Percentiles rank a stretch among this genome's conserved stretches.
Evolutionary conservation across 345 rosid species (phyloP).

Genomic region (Arabis alpina): DNA sequence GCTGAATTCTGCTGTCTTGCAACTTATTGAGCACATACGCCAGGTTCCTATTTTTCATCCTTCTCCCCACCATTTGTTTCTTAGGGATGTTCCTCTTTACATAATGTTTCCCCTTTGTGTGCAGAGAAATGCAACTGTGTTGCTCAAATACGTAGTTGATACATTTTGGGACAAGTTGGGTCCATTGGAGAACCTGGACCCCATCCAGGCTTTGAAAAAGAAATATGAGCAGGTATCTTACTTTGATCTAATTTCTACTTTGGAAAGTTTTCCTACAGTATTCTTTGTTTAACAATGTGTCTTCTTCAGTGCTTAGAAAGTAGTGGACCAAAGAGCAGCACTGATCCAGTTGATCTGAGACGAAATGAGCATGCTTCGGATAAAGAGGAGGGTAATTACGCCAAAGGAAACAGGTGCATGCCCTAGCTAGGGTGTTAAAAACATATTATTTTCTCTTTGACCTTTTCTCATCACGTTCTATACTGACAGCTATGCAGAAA

Average conservation of each 20-base stretch:
- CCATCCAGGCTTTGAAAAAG: slow-evolving; percentile 64
- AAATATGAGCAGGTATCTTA: slow-evolving; percentile 75
- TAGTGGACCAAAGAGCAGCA: slow-evolving; percentile 50
- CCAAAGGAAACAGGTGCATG: slow-evolving; percentile 9
- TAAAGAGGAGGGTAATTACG: background rate
- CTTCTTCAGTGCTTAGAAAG: slow-evolving; percentile 71
- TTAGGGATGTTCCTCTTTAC: slow-evolving; percentile 31
- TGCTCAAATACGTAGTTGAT: slow-evolving; percentile 69
- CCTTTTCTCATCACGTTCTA: slow-evolving; percentile 3
- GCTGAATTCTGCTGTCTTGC: slow-evolving; percentile 75
- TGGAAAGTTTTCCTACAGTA: slow-evolving; percentile 16
- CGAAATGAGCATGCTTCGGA: slow-evolving; percentile 71
- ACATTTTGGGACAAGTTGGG: slow-evolving; percentile 82
- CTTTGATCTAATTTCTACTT: slow-evolving; percentile 10
- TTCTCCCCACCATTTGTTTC: slow-evolving; percentile 23
- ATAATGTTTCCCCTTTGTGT: slow-evolving; percentile 31
- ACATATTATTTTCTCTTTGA: background rate
- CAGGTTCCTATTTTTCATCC: slow-evolving; percentile 56
- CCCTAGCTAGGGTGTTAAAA: background rate
- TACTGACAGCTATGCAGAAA: slow-evolving; percentile 51
- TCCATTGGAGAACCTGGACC: slow-evolving; percentile 59
- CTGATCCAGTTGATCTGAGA: slow-evolving; percentile 53
- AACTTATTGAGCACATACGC: slow-evolving; percentile 79
- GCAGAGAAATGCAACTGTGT: slow-evolving; percentile 64
- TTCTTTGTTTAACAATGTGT: slow-evolving; percentile 33